These are phyloP conservation scores for Fomitiporia mediterranea DNA, from an alignment of 1,284 basidiomycete species.

Conservation along the genomic window DNA sequence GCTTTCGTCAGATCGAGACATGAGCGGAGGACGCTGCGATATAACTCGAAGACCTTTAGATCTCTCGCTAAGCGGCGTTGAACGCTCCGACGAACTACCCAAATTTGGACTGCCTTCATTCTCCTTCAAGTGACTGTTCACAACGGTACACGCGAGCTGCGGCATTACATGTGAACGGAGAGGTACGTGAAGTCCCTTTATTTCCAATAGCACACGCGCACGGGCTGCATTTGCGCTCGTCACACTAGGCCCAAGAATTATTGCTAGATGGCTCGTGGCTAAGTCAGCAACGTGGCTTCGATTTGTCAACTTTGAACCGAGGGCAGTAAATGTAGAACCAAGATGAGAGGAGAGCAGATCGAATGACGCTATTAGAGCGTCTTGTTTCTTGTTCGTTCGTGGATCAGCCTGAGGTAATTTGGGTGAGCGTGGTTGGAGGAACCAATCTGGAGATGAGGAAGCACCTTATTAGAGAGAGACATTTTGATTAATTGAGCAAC, in stretches of 20 bases:
- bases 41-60: not conserved
- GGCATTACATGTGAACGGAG: not conserved
- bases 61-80: slow-evolving; percentile 13
- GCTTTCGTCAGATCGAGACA: slow-evolving; percentile 16
- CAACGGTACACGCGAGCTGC: not conserved
- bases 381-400: slow-evolving; percentile 50
- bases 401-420: slow-evolving; percentile 33
- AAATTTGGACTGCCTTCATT: not conserved
- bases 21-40: slow-evolving; percentile 20
- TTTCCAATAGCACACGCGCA: slow-evolving; percentile 52
- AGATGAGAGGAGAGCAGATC: slow-evolving; percentile 71
- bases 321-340: slow-evolving; percentile 61
- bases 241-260: slow-evolving; percentile 61
- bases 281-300: not conserved
- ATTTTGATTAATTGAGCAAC: slow-evolving; percentile 55
- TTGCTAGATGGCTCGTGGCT: slow-evolving; percentile 44
- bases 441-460: slow-evolving; percentile 16
- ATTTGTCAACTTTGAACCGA: slow-evolving; percentile 36
- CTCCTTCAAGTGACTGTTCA: slow-evolving; percentile 10
- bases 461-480: slow-evolving; percentile 34
- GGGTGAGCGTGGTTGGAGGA: not conserved
- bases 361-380: slow-evolving; percentile 55
- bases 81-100: slow-evolving; percentile 26
- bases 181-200: slow-evolving; percentile 45
- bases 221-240: slow-evolving; percentile 32